Base-by-base conservation (phyloP, 257 asterid species). In the Solanum gracilifrons region DNA sequence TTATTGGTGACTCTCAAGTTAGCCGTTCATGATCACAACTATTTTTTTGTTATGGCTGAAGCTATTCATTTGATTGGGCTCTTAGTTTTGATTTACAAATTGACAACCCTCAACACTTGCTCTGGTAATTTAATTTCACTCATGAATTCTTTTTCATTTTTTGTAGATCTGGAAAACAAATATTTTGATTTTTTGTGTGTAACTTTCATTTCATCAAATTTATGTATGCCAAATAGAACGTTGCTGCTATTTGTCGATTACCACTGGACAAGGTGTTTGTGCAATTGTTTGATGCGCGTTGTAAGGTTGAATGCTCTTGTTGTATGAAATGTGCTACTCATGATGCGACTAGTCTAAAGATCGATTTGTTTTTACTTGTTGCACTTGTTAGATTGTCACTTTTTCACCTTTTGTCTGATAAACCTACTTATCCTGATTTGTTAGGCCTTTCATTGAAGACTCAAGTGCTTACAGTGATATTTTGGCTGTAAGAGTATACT, bases 361-460 rank as follows among this genome's bases (percentile, higher is more conserved):
- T 60, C 27, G 68, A 35, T 10, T 32, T 32, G 32, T 25, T 7
- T 60, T 60, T 60, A 60, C 68, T 25, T 16, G 75, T 32, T 18
- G 73, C 33, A 11, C 13, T 58, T 15, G 37, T 60, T 27, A 36
- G 25, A 69, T 35, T 7, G 9, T 86, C 1, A 41, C 9, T n/a
- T 31, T 84, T 9, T 58, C 16, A 77, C 35, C 76, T 7, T 29
- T 55, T 25, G 25, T 46, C 16, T 75, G 13, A 80, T 31, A 20
- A 20, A 35, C 31, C 32, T 29, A 4, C 36, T 83, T 72, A 20
- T 87, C 41, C 11, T 76, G 27, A 12, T 64, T 41, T 60, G 16
- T 15, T 86, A 97, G 99, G 99, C 32, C 95, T 97, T 82, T 97
- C 99, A 82, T 86, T 97, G 91, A 97, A 91, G 94, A 88, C 95